Base-by-base conservation (phyloP, 2,329 filamentous ascomycete genomes). In the Calonectria honghensis region DNA sequence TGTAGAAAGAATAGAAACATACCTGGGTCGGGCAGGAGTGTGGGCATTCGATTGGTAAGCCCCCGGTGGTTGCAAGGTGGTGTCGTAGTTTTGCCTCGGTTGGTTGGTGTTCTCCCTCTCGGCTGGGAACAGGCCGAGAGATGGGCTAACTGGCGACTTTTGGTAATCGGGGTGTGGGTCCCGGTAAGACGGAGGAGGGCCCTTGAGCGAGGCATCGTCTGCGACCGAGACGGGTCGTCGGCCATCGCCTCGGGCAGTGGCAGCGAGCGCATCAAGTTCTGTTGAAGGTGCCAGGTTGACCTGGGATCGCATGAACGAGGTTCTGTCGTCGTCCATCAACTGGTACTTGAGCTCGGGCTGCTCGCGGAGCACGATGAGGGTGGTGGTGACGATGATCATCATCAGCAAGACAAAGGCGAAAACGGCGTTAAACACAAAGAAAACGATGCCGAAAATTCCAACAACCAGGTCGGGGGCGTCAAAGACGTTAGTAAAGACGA, bases 221-320 rank as follows among this genome's bases (percentile, higher is more conserved):
- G 29, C 61, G 3, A 50, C 31, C 2, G 61, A 65, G 27, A 65
- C 41, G 4, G 61, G 61, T 24, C 61, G 39, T 50, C 61, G 39
- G 29, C 61, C 61, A 82, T 98, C 96, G 72, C 96, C 95, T 81
- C 96, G 93, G 37, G 96, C 96, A 2, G 96, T 98, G n/a, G 94
- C 95, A 78, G 94, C 96, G 71, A 98, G 88, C 2, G 96, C 96
- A 83, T 98, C 95, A 63, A 98, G 90, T 85, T 98, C 96, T 7
- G 5, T 95, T 97, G 14, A 94, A 94, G 20, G 89, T 87, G 39
- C 86, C 91, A 68, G 98, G 88, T 82, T 96, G 93, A 94, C 94
- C 84, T 97, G 94, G 18, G 96, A 98, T 88, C 98, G 98, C 92
- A 98, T 98, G 87, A 98, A 98, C 6, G 96, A 98, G 66, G 95